Evolutionary conservation across 306 rosid species (phyloP).

Genomic region (Aeschynomene evenia): DNA sequence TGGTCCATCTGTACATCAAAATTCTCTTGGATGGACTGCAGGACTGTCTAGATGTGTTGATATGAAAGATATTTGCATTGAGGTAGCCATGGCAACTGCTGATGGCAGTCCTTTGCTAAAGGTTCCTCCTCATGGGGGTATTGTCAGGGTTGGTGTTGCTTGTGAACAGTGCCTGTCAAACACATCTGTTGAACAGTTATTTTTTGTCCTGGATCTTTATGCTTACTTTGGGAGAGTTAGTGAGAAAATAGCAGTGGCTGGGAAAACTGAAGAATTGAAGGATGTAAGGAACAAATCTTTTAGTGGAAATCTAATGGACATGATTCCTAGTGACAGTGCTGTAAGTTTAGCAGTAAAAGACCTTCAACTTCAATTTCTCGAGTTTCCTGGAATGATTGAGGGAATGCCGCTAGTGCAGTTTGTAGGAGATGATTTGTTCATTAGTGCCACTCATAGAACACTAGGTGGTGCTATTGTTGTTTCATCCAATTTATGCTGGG

Average conservation of each 20-base stretch:
- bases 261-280: constrained; percentile 55
- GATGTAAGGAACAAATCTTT: constrained; percentile 31
- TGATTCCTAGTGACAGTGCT: constrained; percentile 91
- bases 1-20: constrained; percentile 41
- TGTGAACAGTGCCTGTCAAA: constrained; percentile 79
- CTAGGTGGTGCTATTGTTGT: constrained; percentile 93
- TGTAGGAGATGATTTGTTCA: constrained; percentile 65
- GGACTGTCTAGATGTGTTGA: constrained; percentile 92
- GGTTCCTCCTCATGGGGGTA: constrained; percentile 91
- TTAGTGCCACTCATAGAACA: constrained; percentile 76
- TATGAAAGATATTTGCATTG: constrained; percentile 70
- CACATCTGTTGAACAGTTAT: constrained; percentile 86
- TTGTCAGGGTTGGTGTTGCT: constrained; percentile 87
- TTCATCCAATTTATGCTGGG: constrained; percentile 76
- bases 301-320: constrained; percentile 66
- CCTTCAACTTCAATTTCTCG: constrained; percentile 81
- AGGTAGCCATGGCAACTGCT: constrained; percentile 92
- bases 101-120: constrained; percentile 77
- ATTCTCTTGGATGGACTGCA: constrained; percentile 43
- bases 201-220: constrained; percentile 86
- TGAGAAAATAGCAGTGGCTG: constrained; percentile 68
- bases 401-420: constrained; percentile 87
- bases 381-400: constrained; percentile 65
- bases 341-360: constrained; percentile 63
- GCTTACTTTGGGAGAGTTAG: constrained; percentile 74